A percentile compares a stretch with the other conserved stretches of the same genome.
Evolutionary conservation across 2,329 filamentous ascomycete genomes (phyloP).

Genomic region (Plenodomus biglobosus): DNA sequence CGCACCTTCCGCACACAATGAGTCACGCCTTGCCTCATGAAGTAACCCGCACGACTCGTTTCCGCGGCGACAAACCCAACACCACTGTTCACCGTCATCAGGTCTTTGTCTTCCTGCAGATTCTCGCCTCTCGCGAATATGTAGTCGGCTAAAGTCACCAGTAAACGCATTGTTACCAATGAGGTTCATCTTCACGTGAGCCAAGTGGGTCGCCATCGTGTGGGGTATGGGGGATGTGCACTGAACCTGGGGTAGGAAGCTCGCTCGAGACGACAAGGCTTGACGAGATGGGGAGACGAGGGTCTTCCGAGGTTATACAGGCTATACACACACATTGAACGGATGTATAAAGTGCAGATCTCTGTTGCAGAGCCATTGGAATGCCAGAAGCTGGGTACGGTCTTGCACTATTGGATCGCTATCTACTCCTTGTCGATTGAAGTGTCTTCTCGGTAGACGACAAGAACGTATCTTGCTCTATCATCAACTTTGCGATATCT

Average conservation of each 20-base stretch:
- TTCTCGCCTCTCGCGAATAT: background rate
- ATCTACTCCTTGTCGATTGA: background rate
- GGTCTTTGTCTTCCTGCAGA: conserved; percentile 1
- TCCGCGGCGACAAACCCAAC: background rate
- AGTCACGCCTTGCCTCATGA: background rate
- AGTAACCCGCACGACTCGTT: background rate
- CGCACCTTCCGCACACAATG: background rate
- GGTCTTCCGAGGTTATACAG: background rate
- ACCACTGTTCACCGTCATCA: background rate
- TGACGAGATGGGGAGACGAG: conserved; percentile 1
- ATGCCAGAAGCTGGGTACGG: conserved; percentile 5
- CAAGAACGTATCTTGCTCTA: background rate
- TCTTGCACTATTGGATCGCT: conserved; percentile 1
- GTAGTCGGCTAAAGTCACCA: conserved; percentile 7
- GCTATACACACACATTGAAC: background rate
- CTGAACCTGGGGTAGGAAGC: conserved; percentile 7
- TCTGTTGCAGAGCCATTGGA: conserved; percentile 1
- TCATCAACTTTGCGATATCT: background rate
- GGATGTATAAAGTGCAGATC: conserved; percentile 12
- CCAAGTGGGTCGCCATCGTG: conserved; percentile 7
- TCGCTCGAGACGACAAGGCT: conserved; percentile 2
- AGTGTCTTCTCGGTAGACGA: background rate
- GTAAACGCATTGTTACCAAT: conserved; percentile 6
- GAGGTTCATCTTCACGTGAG: background rate
- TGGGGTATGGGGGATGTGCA: conserved; percentile 9